Evolutionary conservation across 2,329 filamentous ascomycete genomes (phyloP).

Genomic region (Exophiala dermatitidis): DNA sequence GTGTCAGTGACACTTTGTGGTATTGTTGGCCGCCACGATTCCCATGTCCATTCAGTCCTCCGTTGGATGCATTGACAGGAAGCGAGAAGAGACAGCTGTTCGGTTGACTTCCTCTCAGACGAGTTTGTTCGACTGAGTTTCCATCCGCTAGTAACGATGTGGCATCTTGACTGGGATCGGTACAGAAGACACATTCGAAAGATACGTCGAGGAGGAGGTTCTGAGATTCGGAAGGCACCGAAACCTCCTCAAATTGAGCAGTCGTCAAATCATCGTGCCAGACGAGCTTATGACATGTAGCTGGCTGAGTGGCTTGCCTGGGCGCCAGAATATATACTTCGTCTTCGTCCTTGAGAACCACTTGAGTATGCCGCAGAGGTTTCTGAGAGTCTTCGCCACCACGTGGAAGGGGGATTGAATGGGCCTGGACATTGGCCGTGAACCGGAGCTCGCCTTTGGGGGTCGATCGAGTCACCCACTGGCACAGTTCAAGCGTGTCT

Average conservation of each 20-base stretch:
- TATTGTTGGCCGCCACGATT: constrained; percentile 1
- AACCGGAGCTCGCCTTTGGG: constrained; percentile 45
- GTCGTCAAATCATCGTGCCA: constrained; percentile 1
- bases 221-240: neutral
- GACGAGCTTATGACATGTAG: constrained; percentile 24
- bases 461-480: constrained; percentile 51
- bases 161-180: constrained; percentile 3
- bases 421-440: constrained; percentile 37
- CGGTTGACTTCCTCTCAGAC: constrained; percentile 6
- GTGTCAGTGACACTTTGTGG: constrained; percentile 55
- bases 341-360: constrained; percentile 39
- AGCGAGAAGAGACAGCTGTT: constrained; percentile 15
- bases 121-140: neutral
- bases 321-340: constrained; percentile 39
- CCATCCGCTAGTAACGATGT: constrained; percentile 7
- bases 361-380: constrained; percentile 32
- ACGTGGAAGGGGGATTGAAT: constrained; percentile 7
- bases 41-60: constrained; percentile 5
- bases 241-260: constrained; percentile 4
- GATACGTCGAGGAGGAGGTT: constrained; percentile 18
- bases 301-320: constrained; percentile 30
- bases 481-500: constrained; percentile 59
- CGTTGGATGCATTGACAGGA: neutral
- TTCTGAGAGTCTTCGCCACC: neutral
- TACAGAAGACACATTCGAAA: constrained; percentile 11